Base-by-base conservation (phyloP, 2,329 filamentous ascomycete genomes). In the Diaporthe sp. region DNA sequence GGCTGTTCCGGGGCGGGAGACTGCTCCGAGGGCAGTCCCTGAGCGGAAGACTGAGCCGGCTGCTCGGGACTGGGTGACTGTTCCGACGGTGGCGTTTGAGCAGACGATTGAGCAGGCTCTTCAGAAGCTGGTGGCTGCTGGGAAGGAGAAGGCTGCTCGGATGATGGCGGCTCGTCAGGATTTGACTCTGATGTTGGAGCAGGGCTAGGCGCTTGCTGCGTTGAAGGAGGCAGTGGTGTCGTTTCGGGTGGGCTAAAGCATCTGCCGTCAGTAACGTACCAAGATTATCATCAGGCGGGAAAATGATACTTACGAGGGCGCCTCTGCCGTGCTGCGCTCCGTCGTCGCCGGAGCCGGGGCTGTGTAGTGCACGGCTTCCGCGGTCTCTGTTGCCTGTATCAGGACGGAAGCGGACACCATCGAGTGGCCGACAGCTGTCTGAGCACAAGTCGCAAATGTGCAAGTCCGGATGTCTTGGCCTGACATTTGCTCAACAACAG, bases 381-480 rank as follows among this genome's bases (percentile, higher is more conserved):
- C 65, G 0, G 65, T 70, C n/a, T 70, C 49, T 5, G 65, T 70
- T 10, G 46, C 12, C 49, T 70, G 46, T 19, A 70, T 42, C 8
- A 70, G 17, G 0, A 70, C 65, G n/a, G 46, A 55, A 7, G 65
- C 65, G 2, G 46, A 55, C n/a, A 70, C 65, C 65, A 70, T 70
- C 13, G 46, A 53, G 34, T 70, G 65, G 15, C 65, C 65, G 12
- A 70, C 65, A 19, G 65, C 65, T 28, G 65, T 70, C 49, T 70
- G 65, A 25, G 65, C 65, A 39, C 65, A 70, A 17, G 65, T 70
- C 22, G 65, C 65, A 55, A 70, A 70, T 4, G 65, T 70, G 25
- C 65, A 55, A 3, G 65, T 70, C 22, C 49, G 51, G 22, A 70
- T 39, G 15, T 70, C 65, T 28, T 70, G 22, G 46, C 65, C 65